These are phyloP conservation scores for Pleurotus salmoneostramineus DNA, from an alignment of 768 basidiomycete species.

Conservation along the genomic window DNA sequence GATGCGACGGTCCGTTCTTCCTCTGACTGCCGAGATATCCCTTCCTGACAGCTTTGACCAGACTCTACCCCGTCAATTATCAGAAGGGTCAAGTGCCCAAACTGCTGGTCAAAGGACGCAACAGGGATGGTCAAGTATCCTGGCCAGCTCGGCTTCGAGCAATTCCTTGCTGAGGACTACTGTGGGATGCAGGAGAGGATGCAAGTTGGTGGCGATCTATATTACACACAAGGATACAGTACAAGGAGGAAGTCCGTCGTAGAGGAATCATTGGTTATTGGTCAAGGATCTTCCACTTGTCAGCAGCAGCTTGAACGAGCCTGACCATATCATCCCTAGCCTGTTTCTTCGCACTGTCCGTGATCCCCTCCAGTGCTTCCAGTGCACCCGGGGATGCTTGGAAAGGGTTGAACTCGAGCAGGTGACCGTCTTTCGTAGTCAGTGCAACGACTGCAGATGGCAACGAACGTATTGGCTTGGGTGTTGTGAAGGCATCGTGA, in stretches of 20 bases:
- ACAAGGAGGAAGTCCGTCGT: background rate
- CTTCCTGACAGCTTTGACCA: background rate
- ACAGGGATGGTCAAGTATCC: constrained; percentile 51
- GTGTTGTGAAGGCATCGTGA: constrained; percentile 29
- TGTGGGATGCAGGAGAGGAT: background rate
- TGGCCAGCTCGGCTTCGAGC: constrained; percentile 44
- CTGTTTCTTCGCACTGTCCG: constrained; percentile 79
- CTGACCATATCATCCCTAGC: constrained; percentile 73
- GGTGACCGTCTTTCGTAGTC: constrained; percentile 75
- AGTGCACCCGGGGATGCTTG: constrained; percentile 67
- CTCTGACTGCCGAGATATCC: background rate
- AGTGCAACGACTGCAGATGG: constrained; percentile 66
- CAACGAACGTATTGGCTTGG: constrained; percentile 28
- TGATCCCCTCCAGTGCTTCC: constrained; percentile 74
- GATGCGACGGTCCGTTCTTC: constrained; percentile 24
- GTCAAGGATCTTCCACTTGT: constrained; percentile 67
- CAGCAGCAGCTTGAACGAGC: constrained; percentile 67
- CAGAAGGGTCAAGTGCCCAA: constrained; percentile 16
- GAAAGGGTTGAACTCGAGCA: constrained; percentile 85
- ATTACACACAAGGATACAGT: background rate
- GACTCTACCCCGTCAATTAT: background rate
- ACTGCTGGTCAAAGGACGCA: constrained; percentile 61
- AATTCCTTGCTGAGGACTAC: constrained; percentile 12
- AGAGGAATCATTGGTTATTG: background rate
- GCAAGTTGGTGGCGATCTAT: constrained; percentile 1